A percentile compares a stretch with the other conserved stretches of the same genome.
Evolutionary conservation across 2,329 filamentous ascomycete species (phyloP).

Genomic region (Cladophialophora chaetospira): DNA sequence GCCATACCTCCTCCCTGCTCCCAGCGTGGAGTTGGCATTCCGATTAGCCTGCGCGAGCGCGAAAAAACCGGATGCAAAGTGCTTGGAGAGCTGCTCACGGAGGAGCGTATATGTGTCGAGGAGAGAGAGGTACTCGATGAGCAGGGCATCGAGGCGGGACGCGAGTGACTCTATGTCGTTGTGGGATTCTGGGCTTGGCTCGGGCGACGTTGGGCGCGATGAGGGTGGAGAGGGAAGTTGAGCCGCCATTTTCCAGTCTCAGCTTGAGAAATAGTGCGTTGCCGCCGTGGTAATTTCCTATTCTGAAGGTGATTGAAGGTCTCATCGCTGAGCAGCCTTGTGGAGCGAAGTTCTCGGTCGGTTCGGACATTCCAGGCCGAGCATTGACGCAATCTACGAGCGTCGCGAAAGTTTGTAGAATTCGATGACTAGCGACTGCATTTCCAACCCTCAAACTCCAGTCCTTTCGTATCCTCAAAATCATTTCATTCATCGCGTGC

Average conservation of each 20-base stretch:
- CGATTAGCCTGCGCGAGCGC: conserved; percentile 53
- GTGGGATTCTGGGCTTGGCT: neutral
- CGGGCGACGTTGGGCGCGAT: conserved; percentile 12
- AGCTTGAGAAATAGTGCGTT: no score
- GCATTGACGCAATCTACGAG: conserved; percentile 23
- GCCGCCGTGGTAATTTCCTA: no score
- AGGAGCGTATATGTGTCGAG: conserved; percentile 35
- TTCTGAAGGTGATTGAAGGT: no score
- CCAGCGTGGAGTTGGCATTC: conserved; percentile 42
- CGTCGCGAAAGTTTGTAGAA: conserved; percentile 5
- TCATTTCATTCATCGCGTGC: no score
- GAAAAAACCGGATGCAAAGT: conserved; percentile 44
- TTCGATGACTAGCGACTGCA: neutral
- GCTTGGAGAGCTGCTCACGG: conserved; percentile 29
- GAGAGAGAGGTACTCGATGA: conserved; percentile 32
- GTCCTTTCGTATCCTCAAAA: no score
- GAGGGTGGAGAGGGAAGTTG: conserved; percentile 23
- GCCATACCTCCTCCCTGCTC: conserved; percentile 48
- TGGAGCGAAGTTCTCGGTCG: conserved; percentile 18
- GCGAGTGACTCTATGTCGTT: conserved; percentile 7
- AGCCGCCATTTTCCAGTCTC: neutral
- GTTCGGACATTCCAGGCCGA: conserved; percentile 19
- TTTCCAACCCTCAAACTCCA: no score
- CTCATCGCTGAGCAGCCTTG: no score
- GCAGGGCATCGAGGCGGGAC: conserved; percentile 27